Base-by-base conservation (phyloP, 2,329 filamentous ascomycete genomes). In the Pezicula radicicola region DNA sequence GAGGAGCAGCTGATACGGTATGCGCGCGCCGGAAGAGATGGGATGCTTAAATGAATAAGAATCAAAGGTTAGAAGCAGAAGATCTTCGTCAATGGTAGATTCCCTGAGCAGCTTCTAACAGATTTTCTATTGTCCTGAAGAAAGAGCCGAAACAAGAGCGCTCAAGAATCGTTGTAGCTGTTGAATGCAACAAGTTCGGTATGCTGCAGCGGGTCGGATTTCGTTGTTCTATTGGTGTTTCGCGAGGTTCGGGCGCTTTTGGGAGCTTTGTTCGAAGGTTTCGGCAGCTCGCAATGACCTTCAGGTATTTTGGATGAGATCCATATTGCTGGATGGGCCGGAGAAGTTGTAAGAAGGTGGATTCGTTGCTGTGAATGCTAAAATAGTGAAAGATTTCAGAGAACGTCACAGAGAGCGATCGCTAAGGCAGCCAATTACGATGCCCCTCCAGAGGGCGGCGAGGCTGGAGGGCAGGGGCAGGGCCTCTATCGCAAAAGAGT, bases 71-170 rank as follows among this genome's bases (percentile, higher is more conserved):
- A 7, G 30, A 33, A 33, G 30, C 3, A 33, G 57, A 58, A 57
- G 55, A 48, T 41, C 15, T 49, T 50, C 28, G 51, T 54, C 55
- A 56, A 57, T 56, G 55, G 50, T 50, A 37, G 56, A 45, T 51
- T 49, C 52, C 25, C 54, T 56, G 55, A 60, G 54, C 44, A 49
- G 28, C 49, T 62, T 64, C 60, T 60, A 52, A 49, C 46, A 43
- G 46, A 41, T 18, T 18, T 53, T 50, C 52, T 56, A 60, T 63
- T 63, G 61, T 63, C 45, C 21, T 13, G 39, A 35, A 61, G 50
- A 60, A 61, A 60, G 55, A 50, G 52, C 13, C 60, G 59, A 60
- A 56, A 57, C 53, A 54, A 53, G 54, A 53, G 51, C 43, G 33
- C 44, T 52, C 44, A 57, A 63, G 19, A 4, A 5, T 16, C 37